Conservation (phyloP, 768 basidiomycete species). For the Tephrocybe sp. region DNA sequence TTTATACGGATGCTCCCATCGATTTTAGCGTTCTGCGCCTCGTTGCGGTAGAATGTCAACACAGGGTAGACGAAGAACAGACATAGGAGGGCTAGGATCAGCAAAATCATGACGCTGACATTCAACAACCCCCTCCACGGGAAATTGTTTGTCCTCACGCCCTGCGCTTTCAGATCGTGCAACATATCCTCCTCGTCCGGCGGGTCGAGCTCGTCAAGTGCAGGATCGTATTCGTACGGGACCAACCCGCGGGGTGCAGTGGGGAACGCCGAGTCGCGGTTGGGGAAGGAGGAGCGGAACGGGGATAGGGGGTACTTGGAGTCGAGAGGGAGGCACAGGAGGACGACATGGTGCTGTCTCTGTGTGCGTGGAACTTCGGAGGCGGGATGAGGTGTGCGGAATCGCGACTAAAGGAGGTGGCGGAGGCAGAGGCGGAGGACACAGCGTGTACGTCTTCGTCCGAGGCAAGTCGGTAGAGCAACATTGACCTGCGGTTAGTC, state of each 20-base stretch:
- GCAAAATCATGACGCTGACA: conserved; percentile 61
- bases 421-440: conserved; percentile 8
- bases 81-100: conserved; percentile 60
- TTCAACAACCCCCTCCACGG: conserved; percentile 59
- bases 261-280: conserved; percentile 19
- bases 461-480: conserved; percentile 23
- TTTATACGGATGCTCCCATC: conserved; percentile 70
- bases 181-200: conserved; percentile 76
- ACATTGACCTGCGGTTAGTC: conserved; percentile 21
- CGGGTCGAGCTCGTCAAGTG: conserved; percentile 50
- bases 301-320: conserved; percentile 15
- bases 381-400: conserved; percentile 8
- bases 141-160: conserved; percentile 29
- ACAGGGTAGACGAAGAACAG: conserved; percentile 88
- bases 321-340: conserved; percentile 18
- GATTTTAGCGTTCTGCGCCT: conserved; percentile 41
- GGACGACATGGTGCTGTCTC: conserved; percentile 18
- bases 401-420: too few relatives aligned
- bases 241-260: conserved; percentile 43
- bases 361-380: conserved; percentile 5
- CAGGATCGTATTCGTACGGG: conserved; percentile 73
- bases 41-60: conserved; percentile 43
- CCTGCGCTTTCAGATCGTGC: conserved; percentile 55
- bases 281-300: too few relatives aligned
- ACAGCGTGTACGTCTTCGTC: conserved; percentile 13